These are phyloP conservation scores for Lodderomyces elongisporus DNA, from an alignment of 1,139 yeast species.

Conservation along the genomic window DNA sequence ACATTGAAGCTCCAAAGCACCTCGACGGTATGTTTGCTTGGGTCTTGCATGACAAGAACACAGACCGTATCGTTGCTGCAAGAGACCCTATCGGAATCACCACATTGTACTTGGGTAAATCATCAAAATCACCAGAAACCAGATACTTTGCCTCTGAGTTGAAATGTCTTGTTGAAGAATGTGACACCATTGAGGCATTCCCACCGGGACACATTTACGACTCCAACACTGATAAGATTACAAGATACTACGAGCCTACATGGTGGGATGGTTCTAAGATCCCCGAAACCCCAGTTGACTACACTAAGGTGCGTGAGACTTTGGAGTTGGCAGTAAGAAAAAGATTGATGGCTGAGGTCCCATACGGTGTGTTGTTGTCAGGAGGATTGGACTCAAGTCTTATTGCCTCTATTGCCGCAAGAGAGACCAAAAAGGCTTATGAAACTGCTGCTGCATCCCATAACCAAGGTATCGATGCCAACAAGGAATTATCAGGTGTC, in stretches of 20 bases:
- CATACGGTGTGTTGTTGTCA: constrained; percentile 92
- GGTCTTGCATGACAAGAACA: constrained; percentile 77
- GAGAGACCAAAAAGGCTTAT: constrained; percentile 80
- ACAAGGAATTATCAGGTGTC: constrained; percentile 78
- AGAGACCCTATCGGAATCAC: constrained; percentile 98
- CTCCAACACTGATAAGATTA: constrained; percentile 76
- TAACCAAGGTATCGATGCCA: constrained; percentile 44
- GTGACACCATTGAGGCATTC: constrained; percentile 89
- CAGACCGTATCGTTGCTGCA: constrained; percentile 90
- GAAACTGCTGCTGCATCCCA: constrained; percentile 54
- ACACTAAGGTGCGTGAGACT: constrained; percentile 63
- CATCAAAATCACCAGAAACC: constrained; percentile 63
- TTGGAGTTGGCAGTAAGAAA: constrained; percentile 95
- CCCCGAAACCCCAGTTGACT: constrained; percentile 74
- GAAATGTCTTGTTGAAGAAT: constrained; percentile 88
- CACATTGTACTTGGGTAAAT: constrained; percentile 90
- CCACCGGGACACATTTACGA: constrained; percentile 99
- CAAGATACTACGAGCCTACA: constrained; percentile 83
- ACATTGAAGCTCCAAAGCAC: constrained; percentile 81
- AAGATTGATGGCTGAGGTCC: constrained; percentile 99
- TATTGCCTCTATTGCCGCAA: constrained; percentile 94
- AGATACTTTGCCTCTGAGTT: constrained; percentile 90
- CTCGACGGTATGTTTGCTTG: constrained; percentile 98
- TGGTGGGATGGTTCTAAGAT: constrained; percentile 86
- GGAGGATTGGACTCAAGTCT: constrained; percentile 97